Base-by-base conservation (phyloP, 257 asterid species). In the Solanum chiquidenum region DNA sequence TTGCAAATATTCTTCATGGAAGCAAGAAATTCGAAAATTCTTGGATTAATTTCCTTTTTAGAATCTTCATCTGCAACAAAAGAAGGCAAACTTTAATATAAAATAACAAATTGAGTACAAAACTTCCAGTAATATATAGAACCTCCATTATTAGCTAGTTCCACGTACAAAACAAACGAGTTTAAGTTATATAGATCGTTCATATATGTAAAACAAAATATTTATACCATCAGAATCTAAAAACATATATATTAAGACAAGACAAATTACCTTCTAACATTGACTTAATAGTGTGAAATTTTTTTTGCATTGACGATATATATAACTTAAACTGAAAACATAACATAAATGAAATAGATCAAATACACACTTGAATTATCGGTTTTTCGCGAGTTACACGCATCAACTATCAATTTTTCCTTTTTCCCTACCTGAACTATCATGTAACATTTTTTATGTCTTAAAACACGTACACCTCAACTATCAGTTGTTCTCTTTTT, bases 1-100 rank as follows among this genome's bases (percentile, higher is more conserved):
- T 91, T 93, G 93, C 98, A 95, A 82, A 86, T 71, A 27, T 73
- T 92, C 91, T 91, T 93, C 93, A 94, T 92, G 64, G 93, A 87
- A 85, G 92, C 87, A 11, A 95, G 91, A 88, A 94, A 92, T 46
- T 89, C 90, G 44, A 97, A 91, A 58, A 92, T 88, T 92, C 92
- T 91, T 64, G 90, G 89, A 90, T 58, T 89, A 87, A 85, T 79
- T 42, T 90, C 94, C 34, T 86, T 92, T 10, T 33, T 82, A 60
- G 90, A 52, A 86, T 90, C 89, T 9, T 92, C 93, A 87, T 75
- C 95, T 94, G 90, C 34, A 66, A 62, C 55, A 40, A 71, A 34
- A 11, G 11, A 35, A 74, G 40, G 13, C 2, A 14, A 1, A 5
- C 3, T 2, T 8, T 14, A 27, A 29, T 29, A 69, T 69, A 7